phyloP scores from a whole-genome alignment of 2,329 filamentous ascomycete species.

The Microdochium trichocladiopsis region DNA sequence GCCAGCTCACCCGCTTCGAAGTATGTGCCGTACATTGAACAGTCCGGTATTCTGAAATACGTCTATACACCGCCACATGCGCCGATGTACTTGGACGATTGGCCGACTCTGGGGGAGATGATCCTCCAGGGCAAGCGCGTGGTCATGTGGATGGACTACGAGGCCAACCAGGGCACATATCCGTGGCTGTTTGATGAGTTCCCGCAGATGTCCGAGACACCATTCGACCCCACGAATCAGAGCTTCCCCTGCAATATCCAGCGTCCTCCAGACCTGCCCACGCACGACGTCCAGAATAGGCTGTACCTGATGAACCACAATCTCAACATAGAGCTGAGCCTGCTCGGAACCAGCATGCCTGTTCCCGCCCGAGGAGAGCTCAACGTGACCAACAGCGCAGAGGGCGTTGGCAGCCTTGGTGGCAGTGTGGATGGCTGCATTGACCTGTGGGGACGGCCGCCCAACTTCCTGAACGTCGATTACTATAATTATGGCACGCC shows the following conservation, averaged over 20 bases:
- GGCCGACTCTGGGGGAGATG: slow-evolving; percentile 76
- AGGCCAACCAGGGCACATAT: slow-evolving; percentile 68
- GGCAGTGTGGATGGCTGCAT: slow-evolving; percentile 55
- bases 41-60: slow-evolving; percentile 65
- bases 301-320: slow-evolving; percentile 90
- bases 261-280: slow-evolving; percentile 61
- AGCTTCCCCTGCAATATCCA: slow-evolving; percentile 73
- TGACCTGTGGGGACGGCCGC: slow-evolving; percentile 56
- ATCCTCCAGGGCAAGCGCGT: slow-evolving; percentile 65
- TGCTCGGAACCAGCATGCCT: slow-evolving; percentile 57
- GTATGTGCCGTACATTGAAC: slow-evolving; percentile 63
- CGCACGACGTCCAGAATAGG: slow-evolving; percentile 46
- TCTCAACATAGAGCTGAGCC: slow-evolving; percentile 68
- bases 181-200: slow-evolving; percentile 89
- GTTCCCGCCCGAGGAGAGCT: slow-evolving; percentile 66
- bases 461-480: slow-evolving; percentile 76
- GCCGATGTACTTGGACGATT: slow-evolving; percentile 67
- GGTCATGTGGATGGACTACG: slow-evolving; percentile 79
- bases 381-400: slow-evolving; percentile 64
- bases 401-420: slow-evolving; percentile 61
- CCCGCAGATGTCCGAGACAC: slow-evolving; percentile 83
- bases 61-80: slow-evolving; percentile 65
- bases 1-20: slow-evolving; percentile 43
- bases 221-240: slow-evolving; percentile 62
- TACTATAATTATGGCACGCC: slow-evolving; percentile 69